A percentile compares a stretch with the other conserved stretches of the same genome.
Conservation (phyloP, 306 rosid species). For the Quillaja saponaria region DNA sequence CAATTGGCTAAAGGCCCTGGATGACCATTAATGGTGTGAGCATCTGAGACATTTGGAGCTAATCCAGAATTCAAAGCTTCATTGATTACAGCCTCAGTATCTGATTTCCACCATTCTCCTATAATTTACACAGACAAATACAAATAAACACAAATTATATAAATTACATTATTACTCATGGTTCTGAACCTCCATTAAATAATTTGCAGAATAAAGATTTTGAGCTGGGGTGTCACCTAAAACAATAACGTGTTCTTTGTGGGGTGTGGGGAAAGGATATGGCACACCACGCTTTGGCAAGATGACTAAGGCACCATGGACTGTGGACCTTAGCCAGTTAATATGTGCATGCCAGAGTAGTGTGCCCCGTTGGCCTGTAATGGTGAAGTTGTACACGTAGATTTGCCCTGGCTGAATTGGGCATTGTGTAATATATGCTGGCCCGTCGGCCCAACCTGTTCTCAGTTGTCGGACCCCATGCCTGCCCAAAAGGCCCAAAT, state of each 20-base stretch:
- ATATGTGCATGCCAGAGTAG: constrained; percentile 91
- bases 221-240: constrained; percentile 49
- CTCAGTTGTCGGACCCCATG: constrained; percentile 77
- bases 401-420: constrained; percentile 72
- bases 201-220: background rate
- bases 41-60: constrained; percentile 91
- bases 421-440: constrained; percentile 82
- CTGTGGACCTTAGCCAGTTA: constrained; percentile 81
- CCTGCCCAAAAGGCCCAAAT: constrained; percentile 41
- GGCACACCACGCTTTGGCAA: constrained; percentile 87
- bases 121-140: constrained; percentile 9
- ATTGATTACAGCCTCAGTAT: constrained; percentile 78
- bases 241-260: constrained; percentile 67
- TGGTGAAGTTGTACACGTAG: constrained; percentile 75
- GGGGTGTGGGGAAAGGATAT: constrained; percentile 81
- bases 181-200: background rate
- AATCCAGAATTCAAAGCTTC: constrained; percentile 74
- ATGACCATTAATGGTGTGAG: constrained; percentile 88
- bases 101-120: constrained; percentile 99
- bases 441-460: constrained; percentile 96
- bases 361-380: constrained; percentile 91
- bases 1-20: constrained; percentile 67
- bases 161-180: background rate
- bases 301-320: constrained; percentile 79
- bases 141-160: background rate